phyloP scores from a whole-genome alignment of 2,329 filamentous ascomycete species.

The Colletotrichum sublineola region DNA sequence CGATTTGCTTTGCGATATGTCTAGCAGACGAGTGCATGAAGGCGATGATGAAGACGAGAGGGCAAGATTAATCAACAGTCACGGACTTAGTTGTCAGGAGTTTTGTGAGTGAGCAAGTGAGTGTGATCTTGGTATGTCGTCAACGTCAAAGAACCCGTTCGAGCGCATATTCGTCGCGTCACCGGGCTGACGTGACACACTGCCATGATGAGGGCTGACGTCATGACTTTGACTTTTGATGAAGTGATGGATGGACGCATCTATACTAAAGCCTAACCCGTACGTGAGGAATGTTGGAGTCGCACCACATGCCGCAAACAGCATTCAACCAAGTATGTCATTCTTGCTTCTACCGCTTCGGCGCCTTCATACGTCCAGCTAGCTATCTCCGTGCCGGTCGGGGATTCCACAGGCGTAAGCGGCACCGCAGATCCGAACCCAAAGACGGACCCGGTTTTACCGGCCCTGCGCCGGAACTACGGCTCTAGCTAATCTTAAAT shows the following conservation, averaged over 20 bases:
- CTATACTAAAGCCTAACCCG: background rate
- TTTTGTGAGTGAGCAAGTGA: background rate
- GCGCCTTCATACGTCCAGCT: background rate
- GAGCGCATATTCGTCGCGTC: constrained; percentile 36
- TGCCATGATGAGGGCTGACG: constrained; percentile 39
- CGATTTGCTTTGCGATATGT: constrained; percentile 36
- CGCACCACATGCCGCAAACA: background rate
- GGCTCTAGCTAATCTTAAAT: background rate
- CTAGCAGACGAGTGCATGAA: constrained; percentile 33
- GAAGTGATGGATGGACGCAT: background rate
- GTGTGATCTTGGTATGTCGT: background rate
- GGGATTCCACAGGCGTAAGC: background rate
- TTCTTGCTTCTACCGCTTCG: background rate
- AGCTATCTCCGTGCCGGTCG: background rate
- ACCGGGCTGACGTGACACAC: constrained; percentile 15
- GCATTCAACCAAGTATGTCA: no score
- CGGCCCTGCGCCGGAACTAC: fast-evolving
- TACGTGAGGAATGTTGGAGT: background rate
- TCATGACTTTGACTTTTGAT: constrained; percentile 32
- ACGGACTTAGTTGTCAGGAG: background rate
- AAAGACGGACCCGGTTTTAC: background rate
- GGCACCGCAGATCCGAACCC: no score
- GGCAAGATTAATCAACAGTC: background rate
- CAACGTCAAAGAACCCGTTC: constrained; percentile 1
- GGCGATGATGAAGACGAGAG: background rate